A percentile compares a stretch with the other conserved stretches of the same genome.
These are phyloP conservation scores for Grosmannia clavigera DNA, from an alignment of 2,329 filamentous ascomycete genomes.

Conservation along the genomic window DNA sequence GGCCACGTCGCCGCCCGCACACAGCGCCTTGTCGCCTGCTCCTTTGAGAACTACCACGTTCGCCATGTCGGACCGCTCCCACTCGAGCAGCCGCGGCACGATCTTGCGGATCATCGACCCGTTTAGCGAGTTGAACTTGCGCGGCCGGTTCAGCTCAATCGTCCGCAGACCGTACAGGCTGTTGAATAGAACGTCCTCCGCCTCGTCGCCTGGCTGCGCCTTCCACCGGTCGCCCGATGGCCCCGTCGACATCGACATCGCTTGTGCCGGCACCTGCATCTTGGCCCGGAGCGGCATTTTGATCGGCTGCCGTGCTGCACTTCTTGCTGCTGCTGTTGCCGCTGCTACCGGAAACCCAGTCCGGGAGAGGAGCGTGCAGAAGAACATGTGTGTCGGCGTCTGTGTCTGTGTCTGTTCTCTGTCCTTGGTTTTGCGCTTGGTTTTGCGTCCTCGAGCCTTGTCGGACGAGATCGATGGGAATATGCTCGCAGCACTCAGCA, in stretches of 20 bases:
- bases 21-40: conserved; percentile 72
- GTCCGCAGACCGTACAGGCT: conserved; percentile 80
- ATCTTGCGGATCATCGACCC: conserved; percentile 95
- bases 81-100: conserved; percentile 75
- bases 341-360: conserved; percentile 41
- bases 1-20: conserved; percentile 84
- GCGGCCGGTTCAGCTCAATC: conserved; percentile 86
- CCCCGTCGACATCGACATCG: conserved; percentile 26
- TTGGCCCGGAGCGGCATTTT: conserved; percentile 75
- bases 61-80: conserved; percentile 88
- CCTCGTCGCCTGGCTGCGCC: conserved; percentile 55
- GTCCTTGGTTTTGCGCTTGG: neutral
- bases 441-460: neutral
- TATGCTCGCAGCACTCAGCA: neutral
- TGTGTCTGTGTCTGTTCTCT: neutral
- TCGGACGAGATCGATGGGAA: neutral
- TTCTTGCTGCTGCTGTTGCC: neutral
- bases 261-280: conserved; percentile 35
- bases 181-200: conserved; percentile 87
- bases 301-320: neutral
- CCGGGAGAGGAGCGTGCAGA: conserved; percentile 38
- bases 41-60: conserved; percentile 91
- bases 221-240: conserved; percentile 24
- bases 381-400: conserved; percentile 33
- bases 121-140: conserved; percentile 85